Evolutionary conservation across 106 monocot genomes (phyloP).

Genomic region (Agapanthus africanus): DNA sequence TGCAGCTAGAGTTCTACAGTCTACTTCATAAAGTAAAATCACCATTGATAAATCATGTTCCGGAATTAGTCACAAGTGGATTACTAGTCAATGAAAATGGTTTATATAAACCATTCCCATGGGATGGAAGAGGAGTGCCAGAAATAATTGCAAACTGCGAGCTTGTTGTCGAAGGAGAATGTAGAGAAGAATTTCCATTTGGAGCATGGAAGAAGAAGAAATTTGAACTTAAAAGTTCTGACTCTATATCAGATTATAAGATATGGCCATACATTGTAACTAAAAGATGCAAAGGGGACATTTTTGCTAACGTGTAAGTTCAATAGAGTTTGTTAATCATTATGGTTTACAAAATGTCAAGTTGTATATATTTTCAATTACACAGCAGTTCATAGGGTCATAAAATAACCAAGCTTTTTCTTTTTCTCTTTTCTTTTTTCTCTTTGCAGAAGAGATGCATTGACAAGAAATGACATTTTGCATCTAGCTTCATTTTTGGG

Average conservation of each 20-base stretch:
- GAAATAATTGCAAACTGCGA: conserved; percentile 33
- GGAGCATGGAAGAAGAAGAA: conserved; percentile 74
- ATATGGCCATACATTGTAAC: conserved; percentile 79
- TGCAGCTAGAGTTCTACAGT: conserved; percentile 87
- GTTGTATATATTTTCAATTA: background rate
- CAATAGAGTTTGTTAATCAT: background rate
- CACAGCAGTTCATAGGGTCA: background rate
- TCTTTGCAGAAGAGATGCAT: conserved; percentile 62
- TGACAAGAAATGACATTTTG: conserved; percentile 48
- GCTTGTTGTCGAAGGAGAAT: conserved; percentile 6
- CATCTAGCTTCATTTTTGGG: conserved; percentile 87
- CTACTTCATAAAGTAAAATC: conserved; percentile 49
- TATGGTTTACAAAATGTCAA: background rate
- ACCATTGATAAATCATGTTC: conserved; percentile 63
- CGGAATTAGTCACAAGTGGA: conserved; percentile 70
- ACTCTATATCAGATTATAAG: conserved; percentile 16
- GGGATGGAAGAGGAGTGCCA: conserved; percentile 70
- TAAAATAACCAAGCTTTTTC: background rate
- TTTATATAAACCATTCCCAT: conserved; percentile 34
- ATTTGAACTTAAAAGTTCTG: conserved; percentile 31
- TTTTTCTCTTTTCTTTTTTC: no score
- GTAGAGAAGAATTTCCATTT: conserved; percentile 37
- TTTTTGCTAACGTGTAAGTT: conserved; percentile 89
- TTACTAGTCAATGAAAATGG: conserved; percentile 50
- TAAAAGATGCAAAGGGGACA: conserved; percentile 87